Evolutionary conservation across 1,139 yeast genomes (phyloP).

Genomic region (Blastobotrys apis): DNA sequence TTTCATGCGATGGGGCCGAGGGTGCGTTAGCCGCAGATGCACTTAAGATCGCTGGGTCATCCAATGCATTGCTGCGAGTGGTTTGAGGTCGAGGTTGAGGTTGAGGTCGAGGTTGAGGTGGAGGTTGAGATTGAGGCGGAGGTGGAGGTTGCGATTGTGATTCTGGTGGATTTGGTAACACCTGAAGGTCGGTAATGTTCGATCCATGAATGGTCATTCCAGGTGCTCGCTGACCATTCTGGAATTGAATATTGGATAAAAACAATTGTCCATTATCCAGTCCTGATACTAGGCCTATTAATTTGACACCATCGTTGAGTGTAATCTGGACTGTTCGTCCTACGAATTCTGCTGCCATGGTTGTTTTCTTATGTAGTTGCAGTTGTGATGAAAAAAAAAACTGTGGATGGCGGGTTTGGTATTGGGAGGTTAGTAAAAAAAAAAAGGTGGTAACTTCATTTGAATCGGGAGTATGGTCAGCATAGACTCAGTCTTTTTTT

Average conservation of each 20-base stretch:
- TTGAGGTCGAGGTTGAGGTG: slow-evolving; percentile 11
- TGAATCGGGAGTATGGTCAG: too few species aligned
- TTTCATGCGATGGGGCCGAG: too few species aligned
- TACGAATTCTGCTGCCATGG: slow-evolving; percentile 25
- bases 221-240: slow-evolving; percentile 21
- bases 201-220: slow-evolving; percentile 26
- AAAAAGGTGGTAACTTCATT: too few species aligned
- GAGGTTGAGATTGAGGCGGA: not conserved
- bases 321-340: slow-evolving; percentile 30
- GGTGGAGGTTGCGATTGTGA: not conserved
- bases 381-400: not conserved
- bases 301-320: slow-evolving; percentile 26
- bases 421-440: too few species aligned
- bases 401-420: too few species aligned
- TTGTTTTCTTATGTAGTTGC: not conserved
- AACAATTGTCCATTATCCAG: slow-evolving; percentile 31
- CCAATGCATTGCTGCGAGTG: slow-evolving; percentile 13
- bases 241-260: slow-evolving; percentile 28
- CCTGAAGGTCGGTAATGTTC: slow-evolving; percentile 31
- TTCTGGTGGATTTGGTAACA: slow-evolving; percentile 21
- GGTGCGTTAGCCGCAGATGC: slow-evolving; percentile 20
- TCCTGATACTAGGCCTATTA: slow-evolving; percentile 32
- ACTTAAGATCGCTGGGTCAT: slow-evolving; percentile 32
- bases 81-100: slow-evolving; percentile 1
- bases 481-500: too few species aligned